Evolutionary conservation across 78 protist species (phyloP), one percentile per base, ranked within the genome.

Genomic region (Dictyostelium capitatum): DNA sequence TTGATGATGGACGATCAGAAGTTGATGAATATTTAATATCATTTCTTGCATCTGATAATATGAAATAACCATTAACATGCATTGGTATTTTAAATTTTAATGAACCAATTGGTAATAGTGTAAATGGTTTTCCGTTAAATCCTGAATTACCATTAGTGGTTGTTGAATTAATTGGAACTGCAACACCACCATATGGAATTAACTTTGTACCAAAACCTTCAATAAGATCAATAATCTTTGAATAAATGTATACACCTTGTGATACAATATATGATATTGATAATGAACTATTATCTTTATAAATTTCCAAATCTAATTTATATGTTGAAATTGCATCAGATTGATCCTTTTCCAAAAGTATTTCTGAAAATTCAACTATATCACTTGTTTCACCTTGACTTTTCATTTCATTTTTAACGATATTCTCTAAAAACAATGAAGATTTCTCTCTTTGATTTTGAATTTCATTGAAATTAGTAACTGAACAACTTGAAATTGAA

Each of bases 101-200:
- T 32, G 73, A 28, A 0, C 91, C 91, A 6, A 84, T 84, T 37
- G 91, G 91, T 25, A 84, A 65, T 28, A 74, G 74, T 1, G 79
- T 59, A 17, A 84, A 84, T 12, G 91, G 91, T 47, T 51, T 72
- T 46, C 91, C 91, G 25, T 47, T 15, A 17, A 84, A 14, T 11
- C 57, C 12, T n/a, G n/a, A n/a, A n/a, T n/a, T n/a, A n/a, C n/a
- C n/a, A 2, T 0, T 65, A 23, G 37, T 23, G 4, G 12, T 28
- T 23, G 8, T 9, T 19, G 0, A 9, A 9, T 23, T 9, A 0
- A 84, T 28, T 19, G 91, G 91, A 56, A 74, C 54, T 17, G 91
- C 91, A 0, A 50, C 47, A 5, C 91, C 91, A 41, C 91, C 91
- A 67, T 73, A 74, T 23, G 91, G 73, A 7, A 84, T 74, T 0